These are phyloP conservation scores for Pythium rishiriense DNA, from an alignment of 352 stramenopile species.

Conservation along the genomic window DNA sequence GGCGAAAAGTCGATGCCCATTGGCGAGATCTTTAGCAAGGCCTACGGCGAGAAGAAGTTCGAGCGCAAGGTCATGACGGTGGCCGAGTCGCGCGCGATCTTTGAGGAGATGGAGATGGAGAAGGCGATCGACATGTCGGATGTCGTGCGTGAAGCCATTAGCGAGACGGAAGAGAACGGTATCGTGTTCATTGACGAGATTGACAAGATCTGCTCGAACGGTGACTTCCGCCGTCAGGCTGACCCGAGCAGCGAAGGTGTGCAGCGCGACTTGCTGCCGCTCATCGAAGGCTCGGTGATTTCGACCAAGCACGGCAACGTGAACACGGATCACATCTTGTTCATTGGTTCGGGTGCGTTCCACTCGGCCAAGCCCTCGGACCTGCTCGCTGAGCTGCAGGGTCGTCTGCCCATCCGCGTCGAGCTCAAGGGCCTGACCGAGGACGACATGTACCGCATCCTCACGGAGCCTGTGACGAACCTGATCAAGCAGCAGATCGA, in stretches of 20 bases:
- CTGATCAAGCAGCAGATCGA: constrained; percentile 98
- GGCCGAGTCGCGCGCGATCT: constrained; percentile 90
- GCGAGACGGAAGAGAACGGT: constrained; percentile 97
- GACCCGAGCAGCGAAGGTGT: constrained; percentile 98
- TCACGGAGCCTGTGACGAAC: constrained; percentile 99
- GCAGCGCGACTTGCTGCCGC: constrained; percentile 97
- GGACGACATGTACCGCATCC: constrained; percentile 98
- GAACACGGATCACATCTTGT: constrained; percentile 99
- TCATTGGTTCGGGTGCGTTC: constrained; percentile 98
- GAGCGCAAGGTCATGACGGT: constrained; percentile 95
- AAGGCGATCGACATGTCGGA: constrained; percentile 91
- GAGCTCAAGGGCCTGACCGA: constrained; percentile 99
- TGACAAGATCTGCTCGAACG: constrained; percentile 98
- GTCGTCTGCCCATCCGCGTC: constrained; percentile 98
- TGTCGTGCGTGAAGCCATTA: constrained; percentile 81
- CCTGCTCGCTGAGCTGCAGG: constrained; percentile 97
- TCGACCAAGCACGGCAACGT: constrained; percentile 99
- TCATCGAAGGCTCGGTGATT: constrained; percentile 98
- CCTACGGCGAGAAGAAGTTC: constrained; percentile 80
- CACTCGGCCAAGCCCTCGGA: constrained; percentile 98
- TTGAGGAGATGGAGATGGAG: constrained; percentile 97
- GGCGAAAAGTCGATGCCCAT: constrained; percentile 75
- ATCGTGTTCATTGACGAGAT: constrained; percentile 99
- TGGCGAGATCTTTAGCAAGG: constrained; percentile 68
- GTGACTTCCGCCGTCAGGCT: constrained; percentile 91